Base-by-base conservation (phyloP, 2,329 filamentous ascomycete genomes). In the Colletotrichum shisoi region DNA sequence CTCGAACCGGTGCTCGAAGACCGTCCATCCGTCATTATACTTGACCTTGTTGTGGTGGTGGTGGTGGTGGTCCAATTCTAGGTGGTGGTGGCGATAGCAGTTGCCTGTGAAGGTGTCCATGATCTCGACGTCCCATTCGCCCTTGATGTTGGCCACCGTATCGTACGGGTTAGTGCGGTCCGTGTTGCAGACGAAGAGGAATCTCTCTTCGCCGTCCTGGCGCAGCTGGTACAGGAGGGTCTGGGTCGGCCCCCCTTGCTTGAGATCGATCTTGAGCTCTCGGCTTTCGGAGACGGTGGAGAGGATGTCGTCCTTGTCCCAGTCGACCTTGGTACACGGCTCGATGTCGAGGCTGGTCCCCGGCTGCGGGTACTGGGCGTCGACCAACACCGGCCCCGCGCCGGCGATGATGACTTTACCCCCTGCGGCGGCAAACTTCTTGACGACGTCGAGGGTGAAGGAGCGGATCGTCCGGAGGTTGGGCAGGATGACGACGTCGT, bases 151-250 rank as follows among this genome's bases (percentile, higher is more conserved):
- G 1, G 76, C 63, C 5, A 48, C 61, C n/a, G 72, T 72, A 21
- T 71, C 63, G 7, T 70, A 56, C 0, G 71, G 59, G 2, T 65
- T 69, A 12, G 57, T 70, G 3, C 74, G 71, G 40, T 76, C 72
- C 13, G 71, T 74, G 34, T 76, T 76, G 67, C 74, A 76, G 58
- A 76, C 71, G 57, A 76, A 76, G 2, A 75, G 60, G 44, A 73
- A 76, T 8, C 71, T 70, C 12, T 73, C 67, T 11, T 73, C 69
- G 4, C 58, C 71, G 31, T 76, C 75, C 31, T 76, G 64, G 12
- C 75, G 71, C 69, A 76, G 73, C 46, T 76, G 75, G 57, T 76
- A 73, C 1, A 76, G 62, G 6, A 76, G 40, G 15, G 69, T 72
- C 3, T 72, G 40, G 0, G 70, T 34, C 0, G 57, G 65, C 31